phyloP scores from a whole-genome alignment of 257 asterid species.

The Cynanchum wilfordii region DNA sequence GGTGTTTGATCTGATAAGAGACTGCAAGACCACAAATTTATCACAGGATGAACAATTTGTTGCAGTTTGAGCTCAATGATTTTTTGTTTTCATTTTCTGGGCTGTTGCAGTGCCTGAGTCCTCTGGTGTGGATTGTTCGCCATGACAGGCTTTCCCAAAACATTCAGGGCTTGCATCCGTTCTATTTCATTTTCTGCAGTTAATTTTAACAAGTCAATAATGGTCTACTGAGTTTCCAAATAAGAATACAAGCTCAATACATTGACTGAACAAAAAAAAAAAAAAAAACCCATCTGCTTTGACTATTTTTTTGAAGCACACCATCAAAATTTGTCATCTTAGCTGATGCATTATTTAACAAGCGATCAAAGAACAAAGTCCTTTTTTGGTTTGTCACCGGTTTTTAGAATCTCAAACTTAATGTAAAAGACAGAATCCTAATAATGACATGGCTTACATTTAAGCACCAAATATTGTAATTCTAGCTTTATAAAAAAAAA shows the following conservation, averaged over 20 bases:
- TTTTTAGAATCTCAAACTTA: background rate
- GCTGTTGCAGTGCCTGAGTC: slow-evolving; percentile 30
- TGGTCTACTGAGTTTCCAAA: background rate
- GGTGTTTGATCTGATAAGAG: background rate
- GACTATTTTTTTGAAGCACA: background rate
- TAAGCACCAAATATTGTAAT: background rate
- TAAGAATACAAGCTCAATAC: no score
- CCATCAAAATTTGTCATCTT: background rate
- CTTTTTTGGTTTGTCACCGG: background rate
- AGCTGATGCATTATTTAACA: background rate
- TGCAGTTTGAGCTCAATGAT: background rate
- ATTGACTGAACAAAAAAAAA: background rate
- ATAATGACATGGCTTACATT: background rate
- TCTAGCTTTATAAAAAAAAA: background rate
- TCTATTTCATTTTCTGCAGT: slow-evolving; percentile 71
- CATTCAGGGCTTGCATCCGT: slow-evolving; percentile 53
- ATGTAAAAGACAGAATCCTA: background rate
- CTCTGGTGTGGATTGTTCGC: slow-evolving; percentile 25
- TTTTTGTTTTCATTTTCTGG: slow-evolving; percentile 35
- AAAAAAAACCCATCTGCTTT: background rate
- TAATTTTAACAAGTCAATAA: background rate
- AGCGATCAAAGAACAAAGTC: background rate
- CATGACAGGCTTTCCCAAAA: slow-evolving; percentile 46
- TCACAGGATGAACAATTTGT: background rate
- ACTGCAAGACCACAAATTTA: background rate